Base-by-base conservation (phyloP, 164 flowering plant species). In the Stephania japonica region DNA sequence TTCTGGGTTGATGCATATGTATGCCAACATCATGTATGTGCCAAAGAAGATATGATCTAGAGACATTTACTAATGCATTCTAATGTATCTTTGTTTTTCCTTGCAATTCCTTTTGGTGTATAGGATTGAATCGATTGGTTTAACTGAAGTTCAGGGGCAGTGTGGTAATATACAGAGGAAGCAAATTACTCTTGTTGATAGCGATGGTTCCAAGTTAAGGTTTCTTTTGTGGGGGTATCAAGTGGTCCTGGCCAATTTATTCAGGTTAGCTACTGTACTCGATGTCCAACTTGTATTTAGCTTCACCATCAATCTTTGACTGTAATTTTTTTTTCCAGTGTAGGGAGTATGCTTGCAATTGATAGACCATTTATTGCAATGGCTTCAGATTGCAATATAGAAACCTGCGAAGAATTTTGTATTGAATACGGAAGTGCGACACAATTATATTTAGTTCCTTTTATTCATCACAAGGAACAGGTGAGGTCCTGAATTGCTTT, bases 381-480 rank as follows among this genome's bases (percentile, higher is more conserved):
- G 81, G 78, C 85, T 19, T 26, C 42, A 38, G 89, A 85, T 62
- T 78, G 86, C 78, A 83, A 68, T 26, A 74, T 81, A 12, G 87
- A 84, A 74, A 62, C 82, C 66, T 72, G 72, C 47, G 86, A 80
- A 69, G 88, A 85, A 71, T 43, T 93, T 67, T 90, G 90, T 82
- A 96, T 93, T 83, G 99, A 95, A 85, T 95, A 89, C 85, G 99
- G 98, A 73, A 91, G 92, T 84, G 93, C 88, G 24, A 93, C 98
- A 62, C 97, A 91, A 65, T 77, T 95, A 43, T 95, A 88, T 82
- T 73, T 95, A 83, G 93, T 91, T 65, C 99, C 99, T 65, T 82
- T 79, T 64, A 75, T 87, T 74, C 91, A 79, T 44, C 96, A 85
- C 23, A 90, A 86, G 75, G 97, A 95, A 78, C 97, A 90, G 82